phyloP scores from a whole-genome alignment of 495 filamentous ascomycete genomes.

The Podospora australis region DNA sequence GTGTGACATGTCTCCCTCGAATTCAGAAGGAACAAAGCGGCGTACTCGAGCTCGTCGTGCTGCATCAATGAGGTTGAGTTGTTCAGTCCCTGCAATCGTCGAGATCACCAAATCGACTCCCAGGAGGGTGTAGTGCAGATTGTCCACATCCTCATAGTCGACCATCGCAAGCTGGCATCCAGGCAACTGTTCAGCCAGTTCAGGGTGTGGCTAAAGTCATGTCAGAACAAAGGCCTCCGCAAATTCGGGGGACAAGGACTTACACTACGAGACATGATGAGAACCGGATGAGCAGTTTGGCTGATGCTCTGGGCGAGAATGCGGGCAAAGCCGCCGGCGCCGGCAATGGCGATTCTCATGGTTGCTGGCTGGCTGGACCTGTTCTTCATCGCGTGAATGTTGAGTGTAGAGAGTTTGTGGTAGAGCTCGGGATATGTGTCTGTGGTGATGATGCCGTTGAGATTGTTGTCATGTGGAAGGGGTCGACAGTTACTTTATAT shows the following conservation, averaged over 20 bases:
- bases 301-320: slow-evolving; percentile 55
- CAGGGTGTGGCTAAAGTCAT: slow-evolving; percentile 21
- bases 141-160: slow-evolving; percentile 51
- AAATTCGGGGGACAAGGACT: slow-evolving; percentile 5
- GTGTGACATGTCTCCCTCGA: slow-evolving; percentile 52
- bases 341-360: slow-evolving; percentile 71
- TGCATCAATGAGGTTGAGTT: slow-evolving; percentile 67
- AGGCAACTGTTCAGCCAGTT: slow-evolving; percentile 34
- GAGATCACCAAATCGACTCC: slow-evolving; percentile 73
- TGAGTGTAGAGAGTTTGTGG: neutral
- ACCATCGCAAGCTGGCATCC: slow-evolving; percentile 57
- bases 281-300: slow-evolving; percentile 54
- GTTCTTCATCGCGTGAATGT: slow-evolving; percentile 30
- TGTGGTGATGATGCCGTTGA: neutral
- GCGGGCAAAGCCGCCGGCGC: slow-evolving; percentile 61
- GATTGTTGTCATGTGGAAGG: too few relatives aligned
- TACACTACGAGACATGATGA: slow-evolving; percentile 63
- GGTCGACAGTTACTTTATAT: neutral
- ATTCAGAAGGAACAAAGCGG: slow-evolving; percentile 69
- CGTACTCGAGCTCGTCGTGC: slow-evolving; percentile 57
- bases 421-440: neutral
- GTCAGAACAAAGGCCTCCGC: slow-evolving; percentile 4
- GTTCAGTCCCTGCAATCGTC: slow-evolving; percentile 57
- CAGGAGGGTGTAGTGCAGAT: slow-evolving; percentile 55
- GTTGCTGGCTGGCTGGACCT: slow-evolving; percentile 31